Evolutionary conservation across 2,329 filamentous ascomycete genomes (phyloP), one percentile per base, ranked within the genome.

Genomic region (Xenoacremonium recifei): DNA sequence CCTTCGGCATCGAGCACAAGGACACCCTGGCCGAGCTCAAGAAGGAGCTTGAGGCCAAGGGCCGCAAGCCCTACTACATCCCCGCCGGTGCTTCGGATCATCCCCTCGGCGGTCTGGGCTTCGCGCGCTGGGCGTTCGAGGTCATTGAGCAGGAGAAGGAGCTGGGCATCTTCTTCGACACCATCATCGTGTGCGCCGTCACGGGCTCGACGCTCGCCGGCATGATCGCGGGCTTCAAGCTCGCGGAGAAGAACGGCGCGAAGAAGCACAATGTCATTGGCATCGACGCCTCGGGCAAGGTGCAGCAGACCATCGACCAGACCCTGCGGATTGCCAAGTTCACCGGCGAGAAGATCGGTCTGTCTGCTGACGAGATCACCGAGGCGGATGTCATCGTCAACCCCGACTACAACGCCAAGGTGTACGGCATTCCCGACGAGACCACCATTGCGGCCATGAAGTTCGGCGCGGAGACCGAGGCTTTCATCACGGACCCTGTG

Each of bases 401-500:
- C 55, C 76, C 51, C 17, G 45, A 59, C 44, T 89, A 85, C 57
- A 82, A 87, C 60, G 85, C 75, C 15, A 82, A 82, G 6, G 66
- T 75, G 6, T 88, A 89, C 60, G 85, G 85, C 2, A 73, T 87
- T 42, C 82, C 84, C 0, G 81, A 85, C 50, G 66, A 79, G 59
- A 67, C 69, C 54, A 89, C 85, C 2, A 73, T 84, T 37, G 80
- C 80, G 21, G 84, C 84, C 0, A 88, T 89, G 59, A 76, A 76
- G 61, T 82, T 85, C 57, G 82, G 80, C 5, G 85, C 85, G 1
- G 62, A 69, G 44, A 86, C 79, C 1, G 85, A 89, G 67, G 85
- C 77, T 0, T 82, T 89, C 53, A 85, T 89, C 48, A 88, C 84
- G 0, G 85, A 89, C 57, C 85, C 84, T 0, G 85, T 89, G 2